A percentile compares a stretch with the other conserved stretches of the same genome.
Conservation (phyloP, 1,139 yeast species). For the Geotrichum cucujoidarum region DNA sequence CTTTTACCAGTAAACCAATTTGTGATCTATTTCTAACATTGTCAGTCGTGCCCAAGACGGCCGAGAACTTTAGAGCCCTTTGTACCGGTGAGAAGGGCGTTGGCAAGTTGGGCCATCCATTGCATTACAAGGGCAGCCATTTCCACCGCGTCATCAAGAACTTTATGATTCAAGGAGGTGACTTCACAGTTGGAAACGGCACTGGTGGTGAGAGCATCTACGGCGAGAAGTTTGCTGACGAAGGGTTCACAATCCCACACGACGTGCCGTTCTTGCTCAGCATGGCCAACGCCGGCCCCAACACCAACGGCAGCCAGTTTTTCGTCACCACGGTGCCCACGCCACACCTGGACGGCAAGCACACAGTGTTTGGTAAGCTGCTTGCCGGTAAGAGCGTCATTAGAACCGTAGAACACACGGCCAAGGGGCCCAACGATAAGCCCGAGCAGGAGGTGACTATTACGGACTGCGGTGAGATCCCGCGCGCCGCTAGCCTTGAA, state of each 20-base stretch:
- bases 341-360: constrained; percentile 86
- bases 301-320: constrained; percentile 93
- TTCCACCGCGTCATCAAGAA: constrained; percentile 87
- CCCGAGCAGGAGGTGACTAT: constrained; percentile 63
- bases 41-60: constrained; percentile 71
- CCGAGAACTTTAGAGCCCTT: constrained; percentile 85
- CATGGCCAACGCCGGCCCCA: constrained; percentile 95
- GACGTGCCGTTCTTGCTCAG: constrained; percentile 82
- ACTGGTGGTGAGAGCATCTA: constrained; percentile 94
- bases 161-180: constrained; percentile 97
- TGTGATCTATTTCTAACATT: background rate
- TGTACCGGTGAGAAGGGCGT: constrained; percentile 86
- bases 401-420: constrained; percentile 66
- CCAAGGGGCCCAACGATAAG: constrained; percentile 57
- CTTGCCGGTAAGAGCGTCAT: constrained; percentile 77
- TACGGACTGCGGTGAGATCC: constrained; percentile 66
- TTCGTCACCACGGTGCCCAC: constrained; percentile 77
- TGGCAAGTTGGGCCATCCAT: constrained; percentile 58
- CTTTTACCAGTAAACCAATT: background rate
- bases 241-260: constrained; percentile 62
- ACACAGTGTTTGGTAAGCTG: constrained; percentile 91
- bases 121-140: constrained; percentile 68
- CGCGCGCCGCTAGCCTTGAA: constrained; percentile 28
- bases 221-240: constrained; percentile 94
- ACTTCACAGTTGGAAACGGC: constrained; percentile 83